These are phyloP conservation scores for Leishmania gerbilli DNA, from an alignment of 208 protist species.

Conservation along the genomic window DNA sequence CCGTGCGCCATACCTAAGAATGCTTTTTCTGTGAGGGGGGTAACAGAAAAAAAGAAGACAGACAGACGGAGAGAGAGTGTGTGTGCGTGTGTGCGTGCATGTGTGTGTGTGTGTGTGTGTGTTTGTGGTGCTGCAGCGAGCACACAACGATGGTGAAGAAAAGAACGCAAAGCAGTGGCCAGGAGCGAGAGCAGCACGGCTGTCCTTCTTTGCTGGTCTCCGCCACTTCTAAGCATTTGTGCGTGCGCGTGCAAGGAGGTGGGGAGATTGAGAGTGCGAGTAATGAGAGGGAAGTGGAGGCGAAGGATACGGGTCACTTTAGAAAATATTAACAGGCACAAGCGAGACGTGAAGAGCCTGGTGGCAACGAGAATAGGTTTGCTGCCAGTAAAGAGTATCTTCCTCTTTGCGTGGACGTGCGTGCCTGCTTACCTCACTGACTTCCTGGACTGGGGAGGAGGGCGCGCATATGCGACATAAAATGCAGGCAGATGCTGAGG, in stretches of 20 bases:
- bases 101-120: neutral
- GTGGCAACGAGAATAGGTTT: neutral
- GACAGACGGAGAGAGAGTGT: neutral
- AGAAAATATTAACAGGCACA: neutral
- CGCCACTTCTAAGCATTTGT: slow-evolving; percentile 3
- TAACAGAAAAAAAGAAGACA: neutral
- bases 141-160: neutral
- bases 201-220: neutral
- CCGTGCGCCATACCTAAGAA: slow-evolving; percentile 14
- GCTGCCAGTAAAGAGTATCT: neutral
- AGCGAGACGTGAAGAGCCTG: neutral
- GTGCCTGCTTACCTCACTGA: neutral
- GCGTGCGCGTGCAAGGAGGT: neutral
- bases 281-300: neutral
- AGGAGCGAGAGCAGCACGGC: neutral
- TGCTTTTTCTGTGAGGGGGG: neutral
- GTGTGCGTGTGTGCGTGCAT: neutral
- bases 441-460: neutral
- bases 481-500: neutral
- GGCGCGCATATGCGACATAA: neutral
- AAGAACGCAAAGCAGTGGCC: neutral
- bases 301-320: neutral
- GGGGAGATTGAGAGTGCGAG: neutral
- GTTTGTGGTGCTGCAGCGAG: too few relatives aligned
- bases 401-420: neutral